Base-by-base conservation (phyloP, 768 basidiomycete genomes). In the Filobasidium wieringae region DNA sequence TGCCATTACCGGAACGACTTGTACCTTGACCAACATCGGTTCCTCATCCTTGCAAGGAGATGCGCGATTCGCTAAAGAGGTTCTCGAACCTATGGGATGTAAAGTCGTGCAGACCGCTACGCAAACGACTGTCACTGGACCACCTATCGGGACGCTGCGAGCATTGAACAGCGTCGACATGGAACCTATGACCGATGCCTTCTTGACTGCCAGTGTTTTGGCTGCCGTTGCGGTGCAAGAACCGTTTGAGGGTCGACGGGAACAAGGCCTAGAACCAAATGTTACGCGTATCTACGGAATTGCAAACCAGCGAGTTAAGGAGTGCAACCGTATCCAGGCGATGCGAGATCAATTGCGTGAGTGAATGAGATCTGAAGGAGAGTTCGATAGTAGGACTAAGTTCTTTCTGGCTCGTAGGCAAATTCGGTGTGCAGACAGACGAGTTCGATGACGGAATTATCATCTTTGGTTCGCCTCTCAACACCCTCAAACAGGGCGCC, bases 111-210 rank as follows among this genome's bases (percentile, higher is more conserved):
- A 99, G 76, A 92, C 91, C 0, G 81, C 78, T 27, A 85, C 82
- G 0, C 84, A 86, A 72, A 97, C 93, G 8, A 95, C 88, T 9
- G 95, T 97, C 32, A 84, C 81, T 0, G 95, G 95, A 0, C 93
- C 93, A 2, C 84, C 87, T 0, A 74, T 83, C 12, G 88, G 90
- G 0, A 77, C 82, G 64, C 79, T 99, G 50, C 83, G 84, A 63
- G 87, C 87, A 1, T 79, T 95, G 51, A 87, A 86, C 52, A 80
- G 84, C 65, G 82, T 96, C 22, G 89, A 97, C 70, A 97, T 97
- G 95, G 90, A 95, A 74, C 84, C 85, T n/a, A 97, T 99, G 95
- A 99, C 95, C 7, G 95, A 99, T 72, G 95, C 93, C 22, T 99
- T 99, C 78, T 80, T 97, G 76, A 96, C 92, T 2, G 93, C 95